Evolutionary conservation across 106 monocot genomes (phyloP).

Genomic region (Amphibolis antarctica): DNA sequence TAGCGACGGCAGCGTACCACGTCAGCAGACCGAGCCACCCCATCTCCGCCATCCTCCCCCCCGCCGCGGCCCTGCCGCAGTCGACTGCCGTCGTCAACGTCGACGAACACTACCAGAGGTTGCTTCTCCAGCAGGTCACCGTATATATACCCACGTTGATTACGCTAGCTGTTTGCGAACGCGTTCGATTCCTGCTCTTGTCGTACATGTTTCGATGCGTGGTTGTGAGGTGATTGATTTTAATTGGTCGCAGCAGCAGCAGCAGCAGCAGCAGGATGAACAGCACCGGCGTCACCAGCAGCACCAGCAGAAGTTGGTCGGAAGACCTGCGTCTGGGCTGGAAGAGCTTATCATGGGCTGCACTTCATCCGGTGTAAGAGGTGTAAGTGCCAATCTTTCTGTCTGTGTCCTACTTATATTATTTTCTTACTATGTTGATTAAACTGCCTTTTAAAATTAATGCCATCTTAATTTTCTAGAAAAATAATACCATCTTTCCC

Average conservation of each 20-base stretch:
- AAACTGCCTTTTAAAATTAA: background rate
- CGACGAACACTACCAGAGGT: constrained; percentile 40
- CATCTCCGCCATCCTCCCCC: constrained; percentile 40
- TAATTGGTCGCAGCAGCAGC: background rate
- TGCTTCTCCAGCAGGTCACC: constrained; percentile 46
- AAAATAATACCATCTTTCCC: too few relatives aligned
- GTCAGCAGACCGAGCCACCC: constrained; percentile 42
- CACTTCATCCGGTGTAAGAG: constrained; percentile 50
- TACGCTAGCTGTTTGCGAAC: background rate
- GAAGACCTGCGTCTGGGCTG: constrained; percentile 52
- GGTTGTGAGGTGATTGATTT: background rate
- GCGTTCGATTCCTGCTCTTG: background rate
- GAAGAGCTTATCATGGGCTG: constrained; percentile 89
- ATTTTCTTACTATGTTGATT: background rate
- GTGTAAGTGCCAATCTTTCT: constrained; percentile 31
- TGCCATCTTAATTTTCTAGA: too few relatives aligned
- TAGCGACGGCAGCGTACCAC: constrained; percentile 22
- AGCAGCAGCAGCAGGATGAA: constrained; percentile 10
- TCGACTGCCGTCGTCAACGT: constrained; percentile 32
- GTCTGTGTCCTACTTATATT: too few relatives aligned
- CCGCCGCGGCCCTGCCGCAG: constrained; percentile 33
- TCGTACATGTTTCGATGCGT: too few relatives aligned
- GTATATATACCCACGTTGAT: too few relatives aligned
- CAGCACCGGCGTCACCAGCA: constrained; percentile 28
- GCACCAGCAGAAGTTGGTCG: constrained; percentile 38